These are phyloP conservation scores for Ceratocystis huliohia DNA, from an alignment of 2,329 filamentous ascomycete species.

Conservation along the genomic window DNA sequence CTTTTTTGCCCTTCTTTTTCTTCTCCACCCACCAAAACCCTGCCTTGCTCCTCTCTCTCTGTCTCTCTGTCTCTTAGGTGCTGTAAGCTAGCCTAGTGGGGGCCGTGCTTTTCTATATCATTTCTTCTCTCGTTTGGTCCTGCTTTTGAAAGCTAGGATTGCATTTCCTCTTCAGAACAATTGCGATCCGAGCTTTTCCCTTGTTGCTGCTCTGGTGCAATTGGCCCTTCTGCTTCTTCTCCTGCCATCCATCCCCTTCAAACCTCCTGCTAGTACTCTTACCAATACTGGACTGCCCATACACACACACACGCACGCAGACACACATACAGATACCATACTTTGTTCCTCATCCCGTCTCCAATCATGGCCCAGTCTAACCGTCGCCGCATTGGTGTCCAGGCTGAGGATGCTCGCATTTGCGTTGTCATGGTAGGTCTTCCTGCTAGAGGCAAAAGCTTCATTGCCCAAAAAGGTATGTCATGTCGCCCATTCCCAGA, in stretches of 20 bases:
- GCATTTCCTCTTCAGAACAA: background rate
- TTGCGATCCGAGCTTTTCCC: background rate
- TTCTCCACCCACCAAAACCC: slow-evolving; percentile 11
- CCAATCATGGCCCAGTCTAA: slow-evolving; percentile 19
- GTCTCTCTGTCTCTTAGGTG: background rate
- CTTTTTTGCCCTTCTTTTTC: slow-evolving; percentile 11
- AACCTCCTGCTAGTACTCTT: background rate
- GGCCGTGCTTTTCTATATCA: background rate
- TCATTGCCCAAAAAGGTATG: slow-evolving; percentile 92
- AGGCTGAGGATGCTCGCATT: slow-evolving; percentile 92
- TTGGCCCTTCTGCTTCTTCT: background rate
- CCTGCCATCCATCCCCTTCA: background rate
- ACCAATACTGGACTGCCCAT: background rate
- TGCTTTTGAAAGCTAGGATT: slow-evolving; percentile 1
- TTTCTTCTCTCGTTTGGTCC: slow-evolving; percentile 11
- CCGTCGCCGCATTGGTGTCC: slow-evolving; percentile 47
- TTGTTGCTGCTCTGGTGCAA: background rate
- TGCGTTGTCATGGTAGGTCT: slow-evolving; percentile 98
- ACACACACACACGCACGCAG: background rate
- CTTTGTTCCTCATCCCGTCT: background rate
- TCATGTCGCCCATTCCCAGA: slow-evolving; percentile 12
- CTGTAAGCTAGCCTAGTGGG: background rate
- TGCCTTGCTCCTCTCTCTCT: background rate
- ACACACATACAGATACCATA: background rate
- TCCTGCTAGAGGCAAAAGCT: slow-evolving; percentile 88